Conservation (phyloP, 306 rosid species). For the Casuarina cunninghamiana region DNA sequence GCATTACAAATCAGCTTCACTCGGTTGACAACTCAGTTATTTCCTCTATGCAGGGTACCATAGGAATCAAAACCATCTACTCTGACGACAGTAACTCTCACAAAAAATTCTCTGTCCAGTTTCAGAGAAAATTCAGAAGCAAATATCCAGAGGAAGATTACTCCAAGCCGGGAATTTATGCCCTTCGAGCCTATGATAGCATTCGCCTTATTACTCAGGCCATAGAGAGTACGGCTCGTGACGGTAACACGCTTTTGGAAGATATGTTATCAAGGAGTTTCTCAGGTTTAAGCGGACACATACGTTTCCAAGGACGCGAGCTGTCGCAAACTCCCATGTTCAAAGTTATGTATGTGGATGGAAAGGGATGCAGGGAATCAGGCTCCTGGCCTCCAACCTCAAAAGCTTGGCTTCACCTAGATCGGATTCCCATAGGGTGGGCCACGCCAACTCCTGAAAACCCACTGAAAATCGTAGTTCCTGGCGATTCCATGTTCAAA, state of each 20-base stretch:
- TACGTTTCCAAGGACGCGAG: constrained; percentile 27
- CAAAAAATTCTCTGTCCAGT: neutral
- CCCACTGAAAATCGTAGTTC: constrained; percentile 35
- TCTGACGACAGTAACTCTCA: neutral
- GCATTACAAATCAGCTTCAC: constrained; percentile 34
- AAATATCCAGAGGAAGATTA: constrained; percentile 7
- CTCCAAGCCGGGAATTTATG: constrained; percentile 31
- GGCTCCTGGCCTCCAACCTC: neutral
- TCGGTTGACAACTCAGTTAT: constrained; percentile 42
- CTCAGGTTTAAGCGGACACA: constrained; percentile 34
- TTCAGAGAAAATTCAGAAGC: constrained; percentile 5
- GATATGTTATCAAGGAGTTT: constrained; percentile 11
- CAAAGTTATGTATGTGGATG: constrained; percentile 30
- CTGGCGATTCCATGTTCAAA: constrained; percentile 7
- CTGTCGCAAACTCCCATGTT: neutral
- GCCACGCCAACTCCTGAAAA: constrained; percentile 18
- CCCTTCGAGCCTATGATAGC: constrained; percentile 38
- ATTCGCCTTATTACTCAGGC: constrained; percentile 26
- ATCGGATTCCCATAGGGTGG: constrained; percentile 32
- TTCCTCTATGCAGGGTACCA: constrained; percentile 59
- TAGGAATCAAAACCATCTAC: constrained; percentile 66
- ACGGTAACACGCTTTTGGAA: neutral
- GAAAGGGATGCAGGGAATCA: neutral
- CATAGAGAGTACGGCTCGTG: neutral
- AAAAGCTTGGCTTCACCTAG: neutral